A percentile compares a stretch with the other conserved stretches of the same genome.
These are phyloP conservation scores for Ascochyta fabae DNA, from an alignment of 2,329 filamentous ascomycete species.

Conservation along the genomic window DNA sequence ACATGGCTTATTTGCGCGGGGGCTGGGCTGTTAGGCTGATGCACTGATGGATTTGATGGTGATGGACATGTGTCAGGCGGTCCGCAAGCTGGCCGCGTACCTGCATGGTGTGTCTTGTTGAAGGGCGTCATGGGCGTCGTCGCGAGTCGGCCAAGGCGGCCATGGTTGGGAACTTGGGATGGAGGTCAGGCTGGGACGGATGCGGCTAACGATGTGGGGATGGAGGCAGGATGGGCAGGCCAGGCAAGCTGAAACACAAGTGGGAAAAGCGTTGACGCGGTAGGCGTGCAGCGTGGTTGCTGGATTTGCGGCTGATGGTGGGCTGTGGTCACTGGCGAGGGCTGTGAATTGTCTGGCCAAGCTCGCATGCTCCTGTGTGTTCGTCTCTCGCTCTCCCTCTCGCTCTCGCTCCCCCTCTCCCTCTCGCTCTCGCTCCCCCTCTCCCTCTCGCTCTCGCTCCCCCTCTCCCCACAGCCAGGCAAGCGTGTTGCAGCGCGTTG, in stretches of 20 bases:
- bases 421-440: no score
- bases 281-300: slow-evolving; percentile 10
- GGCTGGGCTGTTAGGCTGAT: slow-evolving; percentile 6
- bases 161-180: slow-evolving; percentile 11
- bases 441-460: no score
- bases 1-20: slow-evolving; percentile 15
- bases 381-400: no score
- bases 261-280: slow-evolving; percentile 4
- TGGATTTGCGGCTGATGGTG: slow-evolving; percentile 18
- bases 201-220: slow-evolving; percentile 19
- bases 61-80: slow-evolving; percentile 16
- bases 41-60: slow-evolving; percentile 8
- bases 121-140: slow-evolving; percentile 3
- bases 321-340: neutral
- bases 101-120: slow-evolving; percentile 18
- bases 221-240: slow-evolving; percentile 18
- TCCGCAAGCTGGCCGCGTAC: slow-evolving; percentile 24
- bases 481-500: neutral
- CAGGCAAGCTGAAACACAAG: slow-evolving; percentile 17
- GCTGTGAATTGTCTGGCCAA: neutral
- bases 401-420: no score
- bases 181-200: slow-evolving; percentile 20
- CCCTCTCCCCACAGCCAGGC: neutral
- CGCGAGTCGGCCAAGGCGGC: slow-evolving; percentile 6
- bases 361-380: neutral